Evolutionary conservation across 176 grass and related monocot genomes (phyloP).

Genomic region (Carex littledalei): DNA sequence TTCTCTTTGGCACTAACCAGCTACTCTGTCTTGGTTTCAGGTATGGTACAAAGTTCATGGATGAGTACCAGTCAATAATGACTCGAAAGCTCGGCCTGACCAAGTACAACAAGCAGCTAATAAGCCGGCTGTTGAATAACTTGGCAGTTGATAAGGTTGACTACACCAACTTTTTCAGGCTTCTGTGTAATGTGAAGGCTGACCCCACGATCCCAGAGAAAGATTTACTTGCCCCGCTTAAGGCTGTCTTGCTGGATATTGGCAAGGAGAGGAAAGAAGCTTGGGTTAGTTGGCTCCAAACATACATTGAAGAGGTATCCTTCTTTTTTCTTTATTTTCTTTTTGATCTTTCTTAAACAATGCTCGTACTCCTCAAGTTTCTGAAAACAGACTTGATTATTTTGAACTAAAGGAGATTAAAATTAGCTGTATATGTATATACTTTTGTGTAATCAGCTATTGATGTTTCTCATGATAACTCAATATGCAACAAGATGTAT

Average conservation of each 20-base stretch:
- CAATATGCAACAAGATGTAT: background rate
- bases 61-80: slow-evolving; percentile 98
- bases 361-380: background rate
- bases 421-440: background rate
- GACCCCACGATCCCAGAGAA: slow-evolving; percentile 48
- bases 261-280: slow-evolving; percentile 94
- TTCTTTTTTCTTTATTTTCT: background rate
- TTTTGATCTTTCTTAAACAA: background rate
- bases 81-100: slow-evolving; percentile 72
- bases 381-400: background rate
- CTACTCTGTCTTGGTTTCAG: slow-evolving; percentile 28
- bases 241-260: slow-evolving; percentile 92
- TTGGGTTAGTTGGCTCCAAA: slow-evolving; percentile 88
- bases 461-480: background rate
- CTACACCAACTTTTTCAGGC: slow-evolving; percentile 93
- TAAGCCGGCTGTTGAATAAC: slow-evolving; percentile 76
- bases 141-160: slow-evolving; percentile 93
- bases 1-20: background rate
- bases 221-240: slow-evolving; percentile 73
- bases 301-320: slow-evolving; percentile 82
- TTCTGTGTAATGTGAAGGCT: slow-evolving; percentile 82
- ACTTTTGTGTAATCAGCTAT: background rate
- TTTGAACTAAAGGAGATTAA: background rate
- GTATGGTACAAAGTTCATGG: slow-evolving; percentile 97
- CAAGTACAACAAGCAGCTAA: slow-evolving; percentile 92